These are phyloP conservation scores for Pisolithus orientalis DNA, from an alignment of 768 basidiomycete genomes.

Conservation along the genomic window DNA sequence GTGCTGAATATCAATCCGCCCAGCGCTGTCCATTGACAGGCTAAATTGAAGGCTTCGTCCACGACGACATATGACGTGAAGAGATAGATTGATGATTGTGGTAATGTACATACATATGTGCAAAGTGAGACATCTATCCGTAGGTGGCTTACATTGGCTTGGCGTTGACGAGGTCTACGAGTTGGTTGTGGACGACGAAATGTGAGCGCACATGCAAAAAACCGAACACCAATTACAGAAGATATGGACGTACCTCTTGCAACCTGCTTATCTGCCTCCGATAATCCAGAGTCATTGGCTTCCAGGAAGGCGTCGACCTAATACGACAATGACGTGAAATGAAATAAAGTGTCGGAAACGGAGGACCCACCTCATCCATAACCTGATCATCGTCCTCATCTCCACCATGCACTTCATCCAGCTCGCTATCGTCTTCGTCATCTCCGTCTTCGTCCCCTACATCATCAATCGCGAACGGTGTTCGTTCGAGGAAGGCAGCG, in stretches of 20 bases:
- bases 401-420: constrained; percentile 41
- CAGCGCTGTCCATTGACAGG: too few species aligned
- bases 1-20: too few species aligned
- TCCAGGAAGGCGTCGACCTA: constrained; percentile 93
- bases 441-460: constrained; percentile 48
- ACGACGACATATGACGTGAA: background rate
- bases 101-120: constrained; percentile 1
- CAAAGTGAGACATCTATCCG: background rate
- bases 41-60: background rate
- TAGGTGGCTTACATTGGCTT: constrained; percentile 39
- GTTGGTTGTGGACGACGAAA: background rate
- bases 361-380: constrained; percentile 72
- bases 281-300: constrained; percentile 82
- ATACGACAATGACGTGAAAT: background rate
- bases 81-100: constrained; percentile 10
- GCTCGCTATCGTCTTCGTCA: constrained; percentile 66
- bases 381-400: constrained; percentile 65
- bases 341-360: background rate
- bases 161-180: constrained; percentile 52
- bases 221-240: background rate
- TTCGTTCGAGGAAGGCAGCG: constrained; percentile 84
- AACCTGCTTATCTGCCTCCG: constrained; percentile 71
- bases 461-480: constrained; percentile 96
- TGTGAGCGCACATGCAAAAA: too few species aligned
- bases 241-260: constrained; percentile 53